phyloP scores from a whole-genome alignment of 2,329 filamentous ascomycete genomes.

The Neurospora sp. region DNA sequence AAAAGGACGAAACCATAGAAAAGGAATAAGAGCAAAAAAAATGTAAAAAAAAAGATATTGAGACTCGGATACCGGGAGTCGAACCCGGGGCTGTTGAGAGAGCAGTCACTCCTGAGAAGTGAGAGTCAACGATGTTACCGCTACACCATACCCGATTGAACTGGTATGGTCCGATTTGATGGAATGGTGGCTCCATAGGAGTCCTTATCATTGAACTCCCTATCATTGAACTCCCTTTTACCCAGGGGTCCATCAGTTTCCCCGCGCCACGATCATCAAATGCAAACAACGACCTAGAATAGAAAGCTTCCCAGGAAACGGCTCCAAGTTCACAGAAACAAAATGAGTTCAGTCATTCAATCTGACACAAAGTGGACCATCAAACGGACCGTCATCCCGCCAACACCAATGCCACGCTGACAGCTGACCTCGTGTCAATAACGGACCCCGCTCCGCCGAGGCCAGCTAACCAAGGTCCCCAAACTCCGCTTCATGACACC shows the following conservation, averaged over 20 bases:
- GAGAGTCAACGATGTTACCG: neutral
- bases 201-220: accelerated
- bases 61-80: neutral
- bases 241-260: neutral
- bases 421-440: neutral
- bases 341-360: neutral
- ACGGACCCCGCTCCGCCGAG: neutral
- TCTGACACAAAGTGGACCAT: neutral
- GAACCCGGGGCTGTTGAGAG: neutral
- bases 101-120: too few species aligned
- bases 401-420: neutral
- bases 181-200: accelerated
- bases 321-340: neutral
- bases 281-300: neutral
- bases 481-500: neutral
- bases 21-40: neutral
- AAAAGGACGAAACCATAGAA: neutral
- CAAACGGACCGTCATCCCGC: neutral
- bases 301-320: too few species aligned
- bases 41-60: neutral
- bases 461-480: neutral
- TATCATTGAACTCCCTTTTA: accelerated
- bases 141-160: neutral
- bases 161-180: neutral
- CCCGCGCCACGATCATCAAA: neutral